Conservation (phyloP, 345 rosid species). For the Salix udensis region DNA sequence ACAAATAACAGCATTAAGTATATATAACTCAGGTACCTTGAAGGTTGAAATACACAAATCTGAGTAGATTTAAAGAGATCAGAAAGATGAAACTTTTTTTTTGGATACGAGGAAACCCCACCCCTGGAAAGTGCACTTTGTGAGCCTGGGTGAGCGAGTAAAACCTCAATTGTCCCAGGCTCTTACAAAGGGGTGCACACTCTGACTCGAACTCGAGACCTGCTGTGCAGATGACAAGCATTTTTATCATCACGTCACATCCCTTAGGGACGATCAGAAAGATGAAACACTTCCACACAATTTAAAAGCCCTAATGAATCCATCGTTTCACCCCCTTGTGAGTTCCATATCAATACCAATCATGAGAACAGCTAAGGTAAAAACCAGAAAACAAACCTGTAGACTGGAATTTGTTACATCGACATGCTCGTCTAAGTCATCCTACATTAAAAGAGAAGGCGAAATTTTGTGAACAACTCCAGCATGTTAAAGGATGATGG, state of each 20-base stretch:
- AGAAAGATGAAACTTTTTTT: too few relatives aligned
- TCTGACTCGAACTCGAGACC: too few relatives aligned
- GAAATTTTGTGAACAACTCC: not conserved
- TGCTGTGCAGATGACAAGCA: too few relatives aligned
- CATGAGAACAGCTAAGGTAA: not conserved
- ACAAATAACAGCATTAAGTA: not conserved
- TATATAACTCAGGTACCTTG: not conserved
- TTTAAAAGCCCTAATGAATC: not conserved
- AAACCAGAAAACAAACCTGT: slow-evolving; percentile 37
- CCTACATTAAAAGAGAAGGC: slow-evolving; percentile 46
- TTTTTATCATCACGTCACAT: too few relatives aligned
- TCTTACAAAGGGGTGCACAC: too few relatives aligned
- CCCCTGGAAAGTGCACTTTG: too few relatives aligned
- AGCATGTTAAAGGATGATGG: not conserved
- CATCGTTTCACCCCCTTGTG: not conserved
- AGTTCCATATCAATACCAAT: not conserved
- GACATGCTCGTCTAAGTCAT: slow-evolving; percentile 84
- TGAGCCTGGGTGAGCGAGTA: too few relatives aligned
- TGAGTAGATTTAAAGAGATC: too few relatives aligned
- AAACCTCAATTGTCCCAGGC: too few relatives aligned
- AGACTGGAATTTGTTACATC: slow-evolving; percentile 86
- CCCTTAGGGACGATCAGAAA: too few relatives aligned
- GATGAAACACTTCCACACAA: not conserved
- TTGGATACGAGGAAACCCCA: too few relatives aligned
- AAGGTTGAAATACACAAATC: not conserved